Evolutionary conservation across 129 eudicot species (phyloP), one percentile per base, ranked within the genome.

Genomic region (Deinandra increscens): DNA sequence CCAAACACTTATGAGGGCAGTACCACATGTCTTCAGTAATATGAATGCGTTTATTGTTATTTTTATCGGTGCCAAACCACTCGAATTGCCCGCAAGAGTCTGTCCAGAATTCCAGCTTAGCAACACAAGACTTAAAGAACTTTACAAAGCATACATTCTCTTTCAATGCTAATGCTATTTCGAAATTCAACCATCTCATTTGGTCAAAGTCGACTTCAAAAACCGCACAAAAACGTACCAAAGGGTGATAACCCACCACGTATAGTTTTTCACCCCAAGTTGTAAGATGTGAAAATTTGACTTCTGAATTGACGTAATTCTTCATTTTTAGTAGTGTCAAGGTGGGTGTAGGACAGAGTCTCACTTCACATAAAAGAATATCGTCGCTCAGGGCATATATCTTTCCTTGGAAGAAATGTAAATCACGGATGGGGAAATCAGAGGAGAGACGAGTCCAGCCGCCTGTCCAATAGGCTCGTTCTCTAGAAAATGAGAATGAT

Each of bases 1-100:
- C n/a, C n/a, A n/a, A n/a, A n/a, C n/a, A n/a, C n/a, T n/a, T n/a
- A 73, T 62, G 77, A 3, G 53, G 70, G 18, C 43, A 73, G 62
- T 73, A 62, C 70, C 70, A 63, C 41, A 9, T 72, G 56, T n/a
- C 6, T 26, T 9, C 41, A 3, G 56, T 36, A 44, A 17, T 20
- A 19, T 22, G 54, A 45, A 18, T 13, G 13, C 14, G 3, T 33
- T 31, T 17, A 7, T 33, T 7, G 34, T 38, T 9, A 15, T n/a
- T 19, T n/a, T n/a, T n/a, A 10, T 22, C 38, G 5, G 34, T 20
- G 15, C 19, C 1, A 19, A 26, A 6, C 20, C 46, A 12, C 20
- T 15, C 34, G 14, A 18, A 11, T 13, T 4, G 36, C 38, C 9
- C 4, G 31, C 11, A 1, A 51, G 50, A 34, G 2, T 18, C 48